Evolutionary conservation across 2,329 filamentous ascomycete genomes (phyloP), one percentile per base, ranked within the genome.

Genomic region (Geoglossum cookeanum): DNA sequence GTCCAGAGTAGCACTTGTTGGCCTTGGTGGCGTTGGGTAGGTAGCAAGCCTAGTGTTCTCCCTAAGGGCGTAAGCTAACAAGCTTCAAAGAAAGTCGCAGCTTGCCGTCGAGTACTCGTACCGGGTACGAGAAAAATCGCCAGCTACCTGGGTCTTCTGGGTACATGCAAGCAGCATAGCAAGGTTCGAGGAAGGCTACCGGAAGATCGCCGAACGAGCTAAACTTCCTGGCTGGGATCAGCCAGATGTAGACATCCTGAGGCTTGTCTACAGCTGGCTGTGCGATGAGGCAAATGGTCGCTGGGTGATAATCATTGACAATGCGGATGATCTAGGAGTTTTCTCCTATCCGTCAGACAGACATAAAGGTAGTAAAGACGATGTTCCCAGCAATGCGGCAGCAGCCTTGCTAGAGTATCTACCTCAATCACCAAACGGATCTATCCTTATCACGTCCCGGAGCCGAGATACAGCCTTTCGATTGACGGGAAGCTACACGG

Each of bases 331-430:
- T 47, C 32, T 37, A 15, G 58, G 59, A 2, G 30, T 37, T 27
- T 60, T 60, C 27, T 57, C 15, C 33, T 57, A 11, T 52, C 54
- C n/a, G 9, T 15, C 29, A 33, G 22, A 11, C 33, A 57, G 27
- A 32, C 39, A 22, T 13, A 22, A 33, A 13, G 37, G 35, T 11
- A 44, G 22, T 3, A 22, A 4, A 39, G 9, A 3, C 27, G 5
- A 4, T 29, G 27, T 73, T 72, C 0, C 63, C 72, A 6, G 70
- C 68, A 11, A 72, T 72, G 22, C 64, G 62, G 0, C 67, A 73
- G 62, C 68, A 72, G 1, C 15, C 3, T 47, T 37, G 11, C 11
- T 58, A n/a, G 42, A 60, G 4, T 60, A 59, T 44, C 42, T 62
- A n/a, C 61, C 61, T n/a, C 59, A 57, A 15, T 33, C 64, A 5